phyloP scores from a whole-genome alignment of 2,329 filamentous ascomycete genomes.

The Endocalyx cinctus region DNA sequence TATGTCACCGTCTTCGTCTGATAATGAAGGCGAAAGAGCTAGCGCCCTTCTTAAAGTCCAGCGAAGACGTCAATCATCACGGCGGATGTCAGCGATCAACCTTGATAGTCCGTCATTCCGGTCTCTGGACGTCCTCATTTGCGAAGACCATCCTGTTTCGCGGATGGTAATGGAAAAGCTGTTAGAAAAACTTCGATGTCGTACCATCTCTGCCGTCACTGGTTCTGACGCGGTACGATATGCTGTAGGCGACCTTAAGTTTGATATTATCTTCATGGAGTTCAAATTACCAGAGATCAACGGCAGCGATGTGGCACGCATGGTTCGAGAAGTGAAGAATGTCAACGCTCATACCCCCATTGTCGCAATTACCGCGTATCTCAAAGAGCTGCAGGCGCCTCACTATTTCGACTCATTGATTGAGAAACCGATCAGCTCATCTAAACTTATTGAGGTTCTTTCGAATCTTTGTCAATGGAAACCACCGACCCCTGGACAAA shows the following conservation, averaged over 20 bases:
- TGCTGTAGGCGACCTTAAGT: conserved; percentile 95
- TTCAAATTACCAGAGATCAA: conserved; percentile 94
- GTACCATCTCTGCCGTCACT: conserved; percentile 86
- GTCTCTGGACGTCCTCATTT: conserved; percentile 89
- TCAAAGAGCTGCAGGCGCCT: conserved; percentile 93
- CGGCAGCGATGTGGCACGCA: conserved; percentile 89
- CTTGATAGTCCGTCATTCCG: conserved; percentile 82
- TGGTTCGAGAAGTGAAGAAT: conserved; percentile 97
- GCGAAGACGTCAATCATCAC: conserved; percentile 88
- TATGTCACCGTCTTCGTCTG: conserved; percentile 93
- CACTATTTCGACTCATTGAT: conserved; percentile 95
- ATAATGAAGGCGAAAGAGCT: conserved; percentile 91
- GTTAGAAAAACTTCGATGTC: conserved; percentile 89
- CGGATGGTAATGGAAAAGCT: conserved; percentile 98
- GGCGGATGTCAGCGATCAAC: conserved; percentile 86
- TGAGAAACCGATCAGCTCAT: conserved; percentile 91
- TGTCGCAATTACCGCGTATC: conserved; percentile 91
- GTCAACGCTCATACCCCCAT: conserved; percentile 92
- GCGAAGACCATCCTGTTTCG: conserved; percentile 95
- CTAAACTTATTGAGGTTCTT: conserved; percentile 84
- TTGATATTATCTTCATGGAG: conserved; percentile 98
- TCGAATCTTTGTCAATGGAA: conserved; percentile 92
- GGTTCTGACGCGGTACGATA: conserved; percentile 90
- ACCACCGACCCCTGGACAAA: conserved; percentile 54
- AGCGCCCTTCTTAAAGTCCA: conserved; percentile 90